A percentile compares a stretch with the other conserved stretches of the same genome.
These are phyloP conservation scores for Falciphora oryzae DNA, from an alignment of 2,329 filamentous ascomycete species.

Conservation along the genomic window DNA sequence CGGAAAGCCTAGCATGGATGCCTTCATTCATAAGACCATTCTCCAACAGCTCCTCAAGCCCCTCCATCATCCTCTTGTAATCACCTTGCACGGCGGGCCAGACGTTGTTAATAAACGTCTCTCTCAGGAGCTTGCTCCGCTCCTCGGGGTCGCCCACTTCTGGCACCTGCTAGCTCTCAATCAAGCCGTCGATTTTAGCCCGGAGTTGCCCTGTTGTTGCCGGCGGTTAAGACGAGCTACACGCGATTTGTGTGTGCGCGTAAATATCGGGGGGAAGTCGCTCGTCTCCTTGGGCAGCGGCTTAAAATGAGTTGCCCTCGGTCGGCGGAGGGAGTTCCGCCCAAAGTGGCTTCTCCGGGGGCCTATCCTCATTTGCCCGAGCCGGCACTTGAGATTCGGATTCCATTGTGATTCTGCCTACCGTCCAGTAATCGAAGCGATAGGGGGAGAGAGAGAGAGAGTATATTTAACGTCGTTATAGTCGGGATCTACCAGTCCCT, in stretches of 20 bases:
- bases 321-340: background rate
- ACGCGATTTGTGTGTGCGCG: background rate
- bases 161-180: background rate
- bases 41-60: slow-evolving; percentile 7
- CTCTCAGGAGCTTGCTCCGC: slow-evolving; percentile 5
- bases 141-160: background rate
- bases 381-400: background rate
- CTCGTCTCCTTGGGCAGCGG: background rate
- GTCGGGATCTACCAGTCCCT: too few species aligned
- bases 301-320: background rate
- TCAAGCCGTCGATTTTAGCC: slow-evolving; percentile 3
- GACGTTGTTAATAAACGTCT: slow-evolving; percentile 1
- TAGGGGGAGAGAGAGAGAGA: too few species aligned
- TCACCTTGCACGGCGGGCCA: slow-evolving; percentile 9
- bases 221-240: background rate
- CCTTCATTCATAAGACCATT: background rate
- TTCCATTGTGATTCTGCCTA: background rate
- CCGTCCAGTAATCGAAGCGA: background rate
- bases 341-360: background rate
- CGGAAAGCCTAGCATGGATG: slow-evolving; percentile 4
- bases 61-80: slow-evolving; percentile 9
- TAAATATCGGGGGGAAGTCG: background rate
- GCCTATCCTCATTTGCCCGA: background rate
- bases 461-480: too few species aligned
- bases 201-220: background rate